These are phyloP conservation scores for Metschnikowia chrysomelidarum DNA, from an alignment of 805 yeast genomes.

Conservation along the genomic window DNA sequence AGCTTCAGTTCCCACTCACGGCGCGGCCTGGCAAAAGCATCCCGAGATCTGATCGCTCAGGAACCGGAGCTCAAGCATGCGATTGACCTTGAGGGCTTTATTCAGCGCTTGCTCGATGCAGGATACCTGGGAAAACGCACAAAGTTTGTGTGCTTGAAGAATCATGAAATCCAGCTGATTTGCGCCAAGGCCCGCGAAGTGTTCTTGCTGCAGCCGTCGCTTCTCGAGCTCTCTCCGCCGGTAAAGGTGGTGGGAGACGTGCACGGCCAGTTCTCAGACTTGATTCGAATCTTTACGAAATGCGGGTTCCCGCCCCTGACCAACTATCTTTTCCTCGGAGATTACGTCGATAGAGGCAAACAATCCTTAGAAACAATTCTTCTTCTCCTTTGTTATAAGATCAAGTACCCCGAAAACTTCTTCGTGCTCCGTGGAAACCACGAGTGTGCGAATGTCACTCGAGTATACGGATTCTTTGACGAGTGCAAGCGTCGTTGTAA, in stretches of 20 bases:
- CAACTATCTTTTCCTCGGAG: conserved; percentile 90
- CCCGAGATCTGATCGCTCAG: conserved; percentile 12
- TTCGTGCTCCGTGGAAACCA: conserved; percentile 93
- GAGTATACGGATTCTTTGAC: conserved; percentile 96
- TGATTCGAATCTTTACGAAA: conserved; percentile 85
- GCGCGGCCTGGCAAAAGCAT: conserved; percentile 14
- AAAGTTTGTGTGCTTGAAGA: conserved; percentile 82
- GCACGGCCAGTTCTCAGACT: conserved; percentile 94
- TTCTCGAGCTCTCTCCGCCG: conserved; percentile 82
- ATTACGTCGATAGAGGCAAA: conserved; percentile 96
- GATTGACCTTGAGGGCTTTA: conserved; percentile 76
- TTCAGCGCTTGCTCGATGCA: conserved; percentile 88
- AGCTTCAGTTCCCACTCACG: conserved; percentile 15
- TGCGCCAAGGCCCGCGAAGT: conserved; percentile 89
- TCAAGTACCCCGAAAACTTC: conserved; percentile 95
- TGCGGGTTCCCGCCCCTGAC: conserved; percentile 97
- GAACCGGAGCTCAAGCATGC: conserved; percentile 17
- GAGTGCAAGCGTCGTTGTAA: conserved; percentile 95
- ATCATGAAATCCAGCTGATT: conserved; percentile 75
- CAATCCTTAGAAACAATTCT: conserved; percentile 92
- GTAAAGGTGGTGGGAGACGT: conserved; percentile 91
- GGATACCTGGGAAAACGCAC: conserved; percentile 96
- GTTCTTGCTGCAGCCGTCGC: conserved; percentile 84
- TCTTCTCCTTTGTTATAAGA: conserved; percentile 84
- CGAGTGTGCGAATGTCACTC: conserved; percentile 94